phyloP scores from a whole-genome alignment of 1,284 basidiomycete species.

The Tetrapyrgos nigripes region DNA sequence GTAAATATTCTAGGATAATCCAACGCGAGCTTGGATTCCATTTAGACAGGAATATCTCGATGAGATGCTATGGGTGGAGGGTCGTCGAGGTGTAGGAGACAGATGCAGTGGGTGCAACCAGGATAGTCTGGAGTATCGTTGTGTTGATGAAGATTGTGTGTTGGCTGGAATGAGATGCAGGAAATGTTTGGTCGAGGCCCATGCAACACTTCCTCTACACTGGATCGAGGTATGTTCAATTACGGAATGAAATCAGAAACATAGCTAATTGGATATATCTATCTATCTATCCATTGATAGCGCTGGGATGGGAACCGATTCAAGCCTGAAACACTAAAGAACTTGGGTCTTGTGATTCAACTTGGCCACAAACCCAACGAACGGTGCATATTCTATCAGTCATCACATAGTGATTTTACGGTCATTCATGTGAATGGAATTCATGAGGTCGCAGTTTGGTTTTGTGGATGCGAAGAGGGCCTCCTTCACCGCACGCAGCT shows the following conservation, averaged over 20 bases:
- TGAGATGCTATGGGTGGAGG: not conserved
- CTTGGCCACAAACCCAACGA: constrained; percentile 12
- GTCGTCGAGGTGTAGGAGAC: not conserved
- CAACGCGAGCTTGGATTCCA: not conserved
- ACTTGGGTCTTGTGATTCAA: constrained; percentile 2
- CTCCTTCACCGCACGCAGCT: not conserved
- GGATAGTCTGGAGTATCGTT: not conserved
- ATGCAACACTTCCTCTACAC: not conserved
- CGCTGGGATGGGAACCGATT: constrained; percentile 1
- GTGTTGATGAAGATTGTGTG: not conserved
- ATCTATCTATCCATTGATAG: no score
- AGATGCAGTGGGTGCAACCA: not conserved
- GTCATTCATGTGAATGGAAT: constrained; percentile 14
- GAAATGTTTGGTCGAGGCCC: not conserved
- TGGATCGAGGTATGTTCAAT: not conserved
- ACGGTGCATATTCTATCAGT: not conserved
- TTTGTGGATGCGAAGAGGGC: constrained; percentile 9
- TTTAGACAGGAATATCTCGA: not conserved
- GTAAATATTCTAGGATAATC: not conserved
- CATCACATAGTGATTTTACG: constrained; percentile 5
- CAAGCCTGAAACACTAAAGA: not conserved
- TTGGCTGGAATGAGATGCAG: not conserved
- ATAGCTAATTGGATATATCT: no score
- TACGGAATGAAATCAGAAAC: no score
- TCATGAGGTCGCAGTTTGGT: constrained; percentile 6